Conservation (phyloP, 805 yeast species). For the Ogataea sp. region DNA sequence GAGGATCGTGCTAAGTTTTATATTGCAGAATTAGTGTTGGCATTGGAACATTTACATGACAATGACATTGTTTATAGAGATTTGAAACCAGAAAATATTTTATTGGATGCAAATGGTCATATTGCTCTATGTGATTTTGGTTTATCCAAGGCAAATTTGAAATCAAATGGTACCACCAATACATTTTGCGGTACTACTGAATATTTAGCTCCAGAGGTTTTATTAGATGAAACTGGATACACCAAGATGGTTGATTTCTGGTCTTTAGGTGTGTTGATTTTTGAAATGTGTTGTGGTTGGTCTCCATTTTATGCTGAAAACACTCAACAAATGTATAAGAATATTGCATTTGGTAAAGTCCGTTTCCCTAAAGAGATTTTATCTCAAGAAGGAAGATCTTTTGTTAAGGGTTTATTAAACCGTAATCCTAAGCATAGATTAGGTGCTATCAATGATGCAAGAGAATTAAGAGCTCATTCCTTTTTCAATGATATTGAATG, state of each 20-base stretch:
- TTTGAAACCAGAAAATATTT: constrained; percentile 92
- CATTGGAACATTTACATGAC: constrained; percentile 90
- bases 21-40: constrained; percentile 90
- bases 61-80: constrained; percentile 95
- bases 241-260: constrained; percentile 99
- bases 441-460: constrained; percentile 87
- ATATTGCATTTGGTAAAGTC: constrained; percentile 97
- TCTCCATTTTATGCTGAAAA: constrained; percentile 97
- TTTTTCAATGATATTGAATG: constrained; percentile 91
- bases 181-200: constrained; percentile 99
- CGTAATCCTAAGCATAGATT: constrained; percentile 93
- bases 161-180: constrained; percentile 79
- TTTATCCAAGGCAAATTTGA: constrained; percentile 82
- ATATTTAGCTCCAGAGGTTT: constrained; percentile 93
- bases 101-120: constrained; percentile 94
- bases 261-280: constrained; percentile 94
- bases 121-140: constrained; percentile 98
- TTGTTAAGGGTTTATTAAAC: constrained; percentile 90
- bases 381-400: constrained; percentile 87
- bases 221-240: constrained; percentile 92
- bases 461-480: constrained; percentile 86
- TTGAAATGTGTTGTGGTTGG: constrained; percentile 99
- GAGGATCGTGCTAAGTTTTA: constrained; percentile 95
- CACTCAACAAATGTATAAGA: constrained; percentile 98
- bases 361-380: constrained; percentile 94